Evolutionary conservation across 2,329 filamentous ascomycete species (phyloP), one percentile per base, ranked within the genome.

Genomic region (Pezicula neosporulosa): DNA sequence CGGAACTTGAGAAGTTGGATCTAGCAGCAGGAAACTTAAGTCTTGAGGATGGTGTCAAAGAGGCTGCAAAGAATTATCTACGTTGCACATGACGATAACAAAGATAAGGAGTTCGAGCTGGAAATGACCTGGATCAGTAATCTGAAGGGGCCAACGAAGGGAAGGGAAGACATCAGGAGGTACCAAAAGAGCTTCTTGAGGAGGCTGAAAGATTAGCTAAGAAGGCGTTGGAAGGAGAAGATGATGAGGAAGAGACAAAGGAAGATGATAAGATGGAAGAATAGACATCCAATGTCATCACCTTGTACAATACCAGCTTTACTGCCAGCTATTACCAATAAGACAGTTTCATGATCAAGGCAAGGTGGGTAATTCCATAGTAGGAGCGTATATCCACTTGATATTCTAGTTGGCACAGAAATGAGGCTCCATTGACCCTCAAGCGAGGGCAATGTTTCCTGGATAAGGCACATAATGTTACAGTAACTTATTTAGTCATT

Each of bases 21-120:
- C 82, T 99, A 52, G 78, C 84, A 49, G 86, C 85, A 10, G 87
- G 84, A 50, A 86, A 80, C 46, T 80, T 97, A 49, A 89, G 86
- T 56, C 77, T 99, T 53, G 77, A 87, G 66, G 86, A 97, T 67
- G 94, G 87, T 47, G 90, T 99, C 66, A 97, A 96, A 79, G 89
- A 97, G 77, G 94, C 94, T 33, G 94, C 94, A 51, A 80, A 80
- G 91, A 56, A 99, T 99, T 73, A 97, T 99, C 73, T 95, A 97
- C 70, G 84, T 96, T 54, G 92, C 93, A 45, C 94, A 99, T 69
- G 94, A 97, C 71, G 94, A 99, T 72, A 97, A 93, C 80, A 97
- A 97, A 77, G 94, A 97, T 75, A 99, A 99, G 80, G 94, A 97
- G 60, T 99, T 97, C 66, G 94, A 99, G 83, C 79, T 99, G 54